Base-by-base conservation (phyloP, 2,329 filamentous ascomycete genomes). In the Lachnellula cervina region DNA sequence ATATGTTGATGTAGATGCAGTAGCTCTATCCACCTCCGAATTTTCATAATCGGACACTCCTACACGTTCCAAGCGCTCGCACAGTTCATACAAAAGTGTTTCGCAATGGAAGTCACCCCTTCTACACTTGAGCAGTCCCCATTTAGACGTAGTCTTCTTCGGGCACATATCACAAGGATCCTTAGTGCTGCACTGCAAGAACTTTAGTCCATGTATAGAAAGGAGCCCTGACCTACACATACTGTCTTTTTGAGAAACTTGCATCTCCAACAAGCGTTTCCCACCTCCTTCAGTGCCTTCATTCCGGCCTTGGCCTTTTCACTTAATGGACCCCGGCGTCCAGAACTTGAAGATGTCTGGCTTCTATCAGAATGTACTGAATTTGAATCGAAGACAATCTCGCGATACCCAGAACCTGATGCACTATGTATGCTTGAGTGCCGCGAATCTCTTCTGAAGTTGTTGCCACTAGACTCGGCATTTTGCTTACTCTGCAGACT, bases 241-340 rank as follows among this genome's bases (percentile, higher is more conserved):
- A 58, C 58, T 17, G 34, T 42, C 37, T 60, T 60, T 23, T 54
- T 56, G 8, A 56, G 34, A 17, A 58, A 56, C 45, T 51, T 60
- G 28, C 58, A 60, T 23, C 56, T 58, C 58, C 58, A 40, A 17
- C 37, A 40, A n/a, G 37, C 37, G 3, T 40, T 40, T 40, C 37
- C 37, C n/a, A 40, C n/a, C 8, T 40, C 14, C 37, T 40, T 40
- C 16, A 40, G 8, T 40, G 37, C 37, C 11, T 17, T 40, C 37
- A 40, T 40, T 17, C 37, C 37, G n/a, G 37, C 37, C 37, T 40
- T 40, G 5, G 37, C 37, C 37, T 2, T 17, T 17, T 40, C 37
- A 16, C 14, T 40, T 16, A 40, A 40, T 17, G 16, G 37, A 17
- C 37, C 37, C n/a, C 37, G 37, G 14, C 37, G 37, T n/a, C 37